Base-by-base conservation (phyloP, 2,329 filamentous ascomycete species). In the Alternaria sp. region DNA sequence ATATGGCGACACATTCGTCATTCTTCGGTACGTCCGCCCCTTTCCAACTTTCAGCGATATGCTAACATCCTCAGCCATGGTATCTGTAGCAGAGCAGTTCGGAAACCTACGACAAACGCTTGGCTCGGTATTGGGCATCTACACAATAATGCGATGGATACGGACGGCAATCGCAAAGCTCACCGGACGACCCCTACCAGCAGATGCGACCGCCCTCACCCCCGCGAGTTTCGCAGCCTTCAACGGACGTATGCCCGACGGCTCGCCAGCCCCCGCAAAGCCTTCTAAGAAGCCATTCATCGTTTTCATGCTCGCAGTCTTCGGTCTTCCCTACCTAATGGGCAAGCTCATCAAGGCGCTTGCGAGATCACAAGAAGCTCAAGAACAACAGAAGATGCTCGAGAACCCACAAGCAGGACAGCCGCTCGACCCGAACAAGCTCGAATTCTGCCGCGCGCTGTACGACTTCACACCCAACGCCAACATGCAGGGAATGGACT, bases 1-100 rank as follows among this genome's bases (percentile, higher is more conserved):
- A 97, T 75, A 99, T 99, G 96, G 96, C 96, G 28, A 99, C 96
- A 0, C 96, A 99, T 81, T 97, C 94, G 6, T 97, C 93, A 57
- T 99, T 99, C 81, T 99, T 98, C 76, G 94, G 93, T 97, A 87
- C 74, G 91, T 82, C 13, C 15, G 15, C 40, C 15, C 3, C 23
- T 4, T 50, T 12, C 25, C 13, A 23, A 12, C 23, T 5, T 7
- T 3, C 46, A 53, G 44, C 19, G 5, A 32, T 43, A 56, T 44
- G 30, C 69, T 76, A 66, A 77, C 59, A n/a, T 45, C 4, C 3
- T 28, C 45, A 74, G 96, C 96, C 59, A 98, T 99, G 94, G 92
- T 99, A 43, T 96, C 95, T 9, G 96, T 99, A 43, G 96, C 96
- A 53, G 96, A 99, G 80, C 96, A 99, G 80, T 96, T 99, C 73